Evolutionary conservation across 2,329 filamentous ascomycete species (phyloP).

Genomic region (Tolypocladium guangdongense): DNA sequence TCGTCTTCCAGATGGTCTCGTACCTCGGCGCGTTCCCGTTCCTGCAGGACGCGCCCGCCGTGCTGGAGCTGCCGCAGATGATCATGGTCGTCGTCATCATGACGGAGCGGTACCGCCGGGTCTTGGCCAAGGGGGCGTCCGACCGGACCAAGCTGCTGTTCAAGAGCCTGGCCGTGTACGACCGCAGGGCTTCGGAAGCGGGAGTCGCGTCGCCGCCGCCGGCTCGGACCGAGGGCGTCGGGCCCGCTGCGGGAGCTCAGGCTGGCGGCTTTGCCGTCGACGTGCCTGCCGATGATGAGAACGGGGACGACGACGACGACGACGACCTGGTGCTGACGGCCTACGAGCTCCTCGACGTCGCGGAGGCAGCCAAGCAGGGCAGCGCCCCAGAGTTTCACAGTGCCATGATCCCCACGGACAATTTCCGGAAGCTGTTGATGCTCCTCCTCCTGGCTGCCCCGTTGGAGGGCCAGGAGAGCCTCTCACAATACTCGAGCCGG

Average conservation of each 20-base stretch:
- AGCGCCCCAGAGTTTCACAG: slow-evolving; percentile 40
- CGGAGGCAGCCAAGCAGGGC: slow-evolving; percentile 46
- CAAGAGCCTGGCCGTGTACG: slow-evolving; percentile 60
- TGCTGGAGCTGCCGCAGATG: slow-evolving; percentile 58
- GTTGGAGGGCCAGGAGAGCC: slow-evolving; percentile 50
- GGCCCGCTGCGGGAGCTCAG: neutral
- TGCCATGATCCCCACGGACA: slow-evolving; percentile 64
- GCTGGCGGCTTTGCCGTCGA: slow-evolving; percentile 34
- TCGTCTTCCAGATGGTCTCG: slow-evolving; percentile 61
- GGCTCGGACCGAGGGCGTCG: neutral
- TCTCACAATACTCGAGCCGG: slow-evolving; percentile 49
- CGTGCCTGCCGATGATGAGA: slow-evolving; percentile 31
- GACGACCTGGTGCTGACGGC: slow-evolving; percentile 59
- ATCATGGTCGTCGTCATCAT: slow-evolving; percentile 63
- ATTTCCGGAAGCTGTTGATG: slow-evolving; percentile 60
- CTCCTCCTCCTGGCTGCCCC: slow-evolving; percentile 58
- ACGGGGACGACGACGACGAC: slow-evolving; percentile 36
- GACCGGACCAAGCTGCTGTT: slow-evolving; percentile 57
- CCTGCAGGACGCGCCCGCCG: slow-evolving; percentile 56
- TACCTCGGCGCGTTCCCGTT: slow-evolving; percentile 67
- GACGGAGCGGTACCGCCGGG: slow-evolving; percentile 56
- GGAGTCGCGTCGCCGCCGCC: slow-evolving; percentile 3
- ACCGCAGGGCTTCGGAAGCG: slow-evolving; percentile 39
- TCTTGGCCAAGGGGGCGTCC: slow-evolving; percentile 45
- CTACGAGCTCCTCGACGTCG: slow-evolving; percentile 55